Evolutionary conservation across 1,284 basidiomycete genomes (phyloP).

Genomic region (Trametes hirsuta): DNA sequence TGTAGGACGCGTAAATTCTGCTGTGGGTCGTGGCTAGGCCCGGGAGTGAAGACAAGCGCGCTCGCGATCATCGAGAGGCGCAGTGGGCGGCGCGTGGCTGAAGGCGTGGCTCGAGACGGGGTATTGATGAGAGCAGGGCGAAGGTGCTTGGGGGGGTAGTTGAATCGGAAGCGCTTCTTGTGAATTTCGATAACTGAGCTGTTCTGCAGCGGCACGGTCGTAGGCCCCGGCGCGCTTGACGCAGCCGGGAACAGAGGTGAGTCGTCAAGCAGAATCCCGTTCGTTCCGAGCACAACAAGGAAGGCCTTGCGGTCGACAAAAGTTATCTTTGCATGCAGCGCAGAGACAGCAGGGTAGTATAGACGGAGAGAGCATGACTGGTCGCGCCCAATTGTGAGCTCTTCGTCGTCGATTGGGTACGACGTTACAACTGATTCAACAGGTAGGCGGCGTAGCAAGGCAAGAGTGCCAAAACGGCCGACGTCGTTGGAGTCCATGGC

Average conservation of each 20-base stretch:
- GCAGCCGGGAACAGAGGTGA: conserved; percentile 56
- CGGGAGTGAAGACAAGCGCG: conserved; percentile 71
- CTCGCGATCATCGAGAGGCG: conserved; percentile 76
- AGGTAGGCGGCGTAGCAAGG: conserved; percentile 56
- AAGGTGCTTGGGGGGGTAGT: conserved; percentile 74
- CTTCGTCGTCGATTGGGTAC: conserved; percentile 70
- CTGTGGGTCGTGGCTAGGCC: conserved; percentile 57
- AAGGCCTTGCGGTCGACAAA: conserved; percentile 70
- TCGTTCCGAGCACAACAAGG: conserved; percentile 58
- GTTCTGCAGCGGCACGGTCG: conserved; percentile 63
- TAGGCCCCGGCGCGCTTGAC: conserved; percentile 39
- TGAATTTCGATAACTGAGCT: conserved; percentile 68
- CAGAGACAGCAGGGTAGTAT: conserved; percentile 65
- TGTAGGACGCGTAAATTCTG: conserved; percentile 66
- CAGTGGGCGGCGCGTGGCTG: conserved; percentile 43
- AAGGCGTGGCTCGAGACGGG: conserved; percentile 36
- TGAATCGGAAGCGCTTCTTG: conserved; percentile 68
- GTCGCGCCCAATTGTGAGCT: conserved; percentile 69
- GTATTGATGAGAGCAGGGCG: conserved; percentile 56
- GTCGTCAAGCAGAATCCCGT: conserved; percentile 62
- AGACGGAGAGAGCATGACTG: conserved; percentile 64
- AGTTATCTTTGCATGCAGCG: conserved; percentile 66
- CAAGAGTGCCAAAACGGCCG: conserved; percentile 63
- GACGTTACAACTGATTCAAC: conserved; percentile 53
- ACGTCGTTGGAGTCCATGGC: conserved; percentile 54